A percentile compares a stretch with the other conserved stretches of the same genome.
Evolutionary conservation across 441 rosid genomes (phyloP).

Genomic region (Erysimum cheiri): DNA sequence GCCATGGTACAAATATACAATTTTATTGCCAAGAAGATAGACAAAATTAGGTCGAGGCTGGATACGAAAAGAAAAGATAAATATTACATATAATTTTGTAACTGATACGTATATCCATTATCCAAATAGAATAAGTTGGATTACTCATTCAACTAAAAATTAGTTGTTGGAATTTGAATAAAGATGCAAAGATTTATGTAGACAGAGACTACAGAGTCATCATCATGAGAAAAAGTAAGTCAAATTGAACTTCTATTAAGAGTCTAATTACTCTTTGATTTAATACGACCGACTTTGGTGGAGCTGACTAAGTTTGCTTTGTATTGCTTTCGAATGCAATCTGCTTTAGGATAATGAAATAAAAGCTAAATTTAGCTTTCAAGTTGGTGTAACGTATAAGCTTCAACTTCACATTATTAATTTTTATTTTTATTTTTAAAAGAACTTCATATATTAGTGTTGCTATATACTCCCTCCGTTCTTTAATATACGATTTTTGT

Average conservation of each 20-base stretch:
- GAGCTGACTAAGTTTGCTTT: conserved; percentile 37
- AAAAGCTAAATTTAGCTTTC: conserved; percentile 26
- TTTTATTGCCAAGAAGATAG: neutral
- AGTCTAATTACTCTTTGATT: conserved; percentile 12
- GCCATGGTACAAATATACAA: neutral
- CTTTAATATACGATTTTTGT: too few species aligned
- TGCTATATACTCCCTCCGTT: too few species aligned
- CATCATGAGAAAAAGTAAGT: conserved; percentile 1
- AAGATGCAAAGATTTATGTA: neutral
- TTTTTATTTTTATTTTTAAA: too few species aligned
- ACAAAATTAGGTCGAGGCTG: neutral
- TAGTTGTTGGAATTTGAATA: conserved; percentile 18
- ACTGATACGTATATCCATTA: neutral
- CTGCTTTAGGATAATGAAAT: conserved; percentile 31
- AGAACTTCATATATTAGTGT: conserved; percentile 17
- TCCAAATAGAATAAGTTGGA: neutral
- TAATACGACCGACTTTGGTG: conserved; percentile 22
- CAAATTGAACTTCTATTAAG: conserved; percentile 26
- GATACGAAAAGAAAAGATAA: neutral
- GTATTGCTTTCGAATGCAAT: conserved; percentile 36
- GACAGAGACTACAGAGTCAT: conserved; percentile 28
- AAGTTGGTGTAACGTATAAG: conserved; percentile 41
- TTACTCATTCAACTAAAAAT: neutral
- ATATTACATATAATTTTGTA: neutral
- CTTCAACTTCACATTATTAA: conserved; percentile 21